Evolutionary conservation across 1,284 basidiomycete genomes (phyloP).

Genomic region (Trametes polyzona): DNA sequence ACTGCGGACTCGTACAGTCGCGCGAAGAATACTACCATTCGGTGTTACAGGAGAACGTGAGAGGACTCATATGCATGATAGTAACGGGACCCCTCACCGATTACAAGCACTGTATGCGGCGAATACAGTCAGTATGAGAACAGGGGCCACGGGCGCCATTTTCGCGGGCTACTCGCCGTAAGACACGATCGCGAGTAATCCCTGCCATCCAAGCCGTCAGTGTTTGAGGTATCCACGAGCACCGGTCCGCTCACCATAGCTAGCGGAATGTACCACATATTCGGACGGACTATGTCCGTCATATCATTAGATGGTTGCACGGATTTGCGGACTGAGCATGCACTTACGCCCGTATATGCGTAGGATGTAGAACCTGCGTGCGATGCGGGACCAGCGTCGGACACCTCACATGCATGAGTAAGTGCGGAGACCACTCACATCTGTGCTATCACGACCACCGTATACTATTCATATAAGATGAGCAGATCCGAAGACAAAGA

Average conservation of each 20-base stretch:
- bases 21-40: no score
- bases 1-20: no score
- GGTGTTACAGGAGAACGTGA: no score
- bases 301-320: neutral
- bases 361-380: constrained; percentile 18
- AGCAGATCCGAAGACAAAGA: no score
- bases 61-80: no score
- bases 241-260: neutral
- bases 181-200: constrained; percentile 9
- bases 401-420: neutral
- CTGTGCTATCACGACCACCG: constrained; percentile 20
- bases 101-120: neutral
- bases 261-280: constrained; percentile 16
- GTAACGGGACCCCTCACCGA: neutral
- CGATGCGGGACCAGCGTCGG: no score
- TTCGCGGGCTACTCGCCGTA: constrained; percentile 10
- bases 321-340: neutral
- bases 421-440: constrained; percentile 1
- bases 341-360: constrained; percentile 20
- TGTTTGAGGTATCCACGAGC: neutral
- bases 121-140: no score
- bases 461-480: no score
- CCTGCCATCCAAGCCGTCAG: neutral
- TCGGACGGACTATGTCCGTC: constrained; percentile 11
- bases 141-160: no score